Percentiles rank a stretch among this genome's conserved stretches.
phyloP scores from a whole-genome alignment of 2,329 filamentous ascomycete species.

The Fusarium sp. region DNA sequence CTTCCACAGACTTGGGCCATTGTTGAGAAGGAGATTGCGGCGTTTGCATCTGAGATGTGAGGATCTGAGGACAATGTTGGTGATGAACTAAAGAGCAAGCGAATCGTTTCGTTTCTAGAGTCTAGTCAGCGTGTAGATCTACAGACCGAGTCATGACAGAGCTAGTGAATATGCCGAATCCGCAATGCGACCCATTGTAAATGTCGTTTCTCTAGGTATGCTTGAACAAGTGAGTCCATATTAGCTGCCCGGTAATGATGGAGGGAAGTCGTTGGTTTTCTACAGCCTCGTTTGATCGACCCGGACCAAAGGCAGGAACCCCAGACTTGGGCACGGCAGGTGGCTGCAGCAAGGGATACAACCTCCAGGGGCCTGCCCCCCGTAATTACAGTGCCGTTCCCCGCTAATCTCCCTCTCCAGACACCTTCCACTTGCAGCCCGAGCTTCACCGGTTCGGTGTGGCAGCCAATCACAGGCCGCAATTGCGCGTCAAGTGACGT shows the following conservation, averaged over 20 bases:
- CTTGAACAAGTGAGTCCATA: no score
- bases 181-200: no score
- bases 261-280: no score
- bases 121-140: no score
- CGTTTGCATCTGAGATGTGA: conserved; percentile 3
- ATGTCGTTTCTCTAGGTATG: no score
- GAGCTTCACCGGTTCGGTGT: conserved; percentile 14
- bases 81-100: not conserved
- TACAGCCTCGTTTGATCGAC: not conserved
- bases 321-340: not conserved
- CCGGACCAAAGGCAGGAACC: not conserved
- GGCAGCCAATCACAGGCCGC: not conserved
- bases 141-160: no score
- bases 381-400: not conserved
- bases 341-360: conserved; percentile 13
- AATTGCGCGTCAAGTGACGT: conserved; percentile 26
- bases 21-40: conserved; percentile 44
- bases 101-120: not conserved
- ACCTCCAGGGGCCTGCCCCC: conserved; percentile 25
- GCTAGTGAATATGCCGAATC: no score
- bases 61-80: no score
- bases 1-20: conserved; percentile 46
- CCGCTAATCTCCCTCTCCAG: not conserved
- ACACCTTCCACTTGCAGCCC: conserved; percentile 25
- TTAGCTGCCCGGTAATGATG: no score